Conservation (phyloP, 2,329 filamentous ascomycete genomes). For the Fusarium pseudocircinatum region DNA sequence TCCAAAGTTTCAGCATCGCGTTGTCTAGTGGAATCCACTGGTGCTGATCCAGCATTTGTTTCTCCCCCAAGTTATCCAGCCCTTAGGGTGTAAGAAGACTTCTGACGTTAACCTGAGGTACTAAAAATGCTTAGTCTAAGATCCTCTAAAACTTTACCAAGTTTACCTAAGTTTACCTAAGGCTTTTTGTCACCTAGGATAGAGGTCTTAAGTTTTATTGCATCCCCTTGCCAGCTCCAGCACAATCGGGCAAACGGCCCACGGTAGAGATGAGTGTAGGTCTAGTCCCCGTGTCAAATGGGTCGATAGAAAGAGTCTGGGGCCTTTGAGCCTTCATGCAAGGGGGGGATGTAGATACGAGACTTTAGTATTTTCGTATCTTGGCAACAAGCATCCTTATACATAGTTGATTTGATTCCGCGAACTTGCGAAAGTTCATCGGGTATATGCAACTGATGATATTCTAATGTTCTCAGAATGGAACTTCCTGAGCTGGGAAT, state of each 20-base stretch:
- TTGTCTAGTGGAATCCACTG: neutral
- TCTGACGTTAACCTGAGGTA: no score
- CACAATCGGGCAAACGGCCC: neutral
- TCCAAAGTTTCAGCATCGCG: neutral
- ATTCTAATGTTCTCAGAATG: neutral
- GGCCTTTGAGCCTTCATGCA: neutral
- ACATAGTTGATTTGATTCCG: neutral
- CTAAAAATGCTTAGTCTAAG: no score
- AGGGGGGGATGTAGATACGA: conserved; percentile 5
- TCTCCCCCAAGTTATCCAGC: no score
- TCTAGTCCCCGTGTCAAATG: neutral
- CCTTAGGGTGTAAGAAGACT: no score
- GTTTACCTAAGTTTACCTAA: no score
- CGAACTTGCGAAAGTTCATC: neutral
- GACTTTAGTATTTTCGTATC: neutral
- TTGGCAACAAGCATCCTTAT: neutral
- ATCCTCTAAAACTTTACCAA: no score
- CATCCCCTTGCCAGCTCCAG: no score
- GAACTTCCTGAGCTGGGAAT: neutral
- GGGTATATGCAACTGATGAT: neutral
- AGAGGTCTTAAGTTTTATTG: no score
- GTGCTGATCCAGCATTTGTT: neutral
- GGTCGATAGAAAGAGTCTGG: neutral
- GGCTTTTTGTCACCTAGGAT: no score
- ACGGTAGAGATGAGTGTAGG: neutral